Evolutionary conservation across 83 land plant species (phyloP).

Genomic region (Isoetes engelmannii): DNA sequence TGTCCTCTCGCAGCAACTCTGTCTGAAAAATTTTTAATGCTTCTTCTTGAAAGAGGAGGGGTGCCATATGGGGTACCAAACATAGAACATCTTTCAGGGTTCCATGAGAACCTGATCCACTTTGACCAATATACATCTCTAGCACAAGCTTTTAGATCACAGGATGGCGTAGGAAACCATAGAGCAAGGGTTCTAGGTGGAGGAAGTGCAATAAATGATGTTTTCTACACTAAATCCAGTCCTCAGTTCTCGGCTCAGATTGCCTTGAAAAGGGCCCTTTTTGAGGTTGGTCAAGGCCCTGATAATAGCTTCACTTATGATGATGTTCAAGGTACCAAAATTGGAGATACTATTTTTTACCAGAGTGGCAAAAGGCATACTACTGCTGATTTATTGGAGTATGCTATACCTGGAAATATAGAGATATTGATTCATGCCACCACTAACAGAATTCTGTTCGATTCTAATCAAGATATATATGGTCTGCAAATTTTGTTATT

Average conservation of each 20-base stretch:
- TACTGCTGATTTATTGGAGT: slow-evolving; percentile 14
- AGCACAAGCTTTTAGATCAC: too few relatives aligned
- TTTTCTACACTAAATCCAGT: too few relatives aligned
- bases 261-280: slow-evolving; percentile 28
- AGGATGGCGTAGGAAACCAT: not conserved
- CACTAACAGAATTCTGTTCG: slow-evolving; percentile 13
- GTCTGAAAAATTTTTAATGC: not conserved
- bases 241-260: not conserved
- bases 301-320: slow-evolving; percentile 17
- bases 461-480: not conserved
- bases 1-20: slow-evolving; percentile 9
- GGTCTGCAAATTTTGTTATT: not conserved
- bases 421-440: slow-evolving; percentile 17
- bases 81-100: not conserved
- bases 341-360: slow-evolving; percentile 31
- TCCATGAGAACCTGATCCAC: too few relatives aligned
- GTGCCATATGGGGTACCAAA: slow-evolving; percentile 4
- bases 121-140: too few relatives aligned
- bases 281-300: slow-evolving; percentile 15
- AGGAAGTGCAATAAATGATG: slow-evolving; percentile 10
- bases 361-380: slow-evolving; percentile 13
- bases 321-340: slow-evolving; percentile 10
- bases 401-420: slow-evolving; percentile 16
- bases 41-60: slow-evolving; percentile 6
- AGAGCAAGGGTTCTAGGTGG: slow-evolving; percentile 40